These are phyloP conservation scores for Aspergillus transmontanensis DNA, from an alignment of 2,329 filamentous ascomycete genomes.

Conservation along the genomic window DNA sequence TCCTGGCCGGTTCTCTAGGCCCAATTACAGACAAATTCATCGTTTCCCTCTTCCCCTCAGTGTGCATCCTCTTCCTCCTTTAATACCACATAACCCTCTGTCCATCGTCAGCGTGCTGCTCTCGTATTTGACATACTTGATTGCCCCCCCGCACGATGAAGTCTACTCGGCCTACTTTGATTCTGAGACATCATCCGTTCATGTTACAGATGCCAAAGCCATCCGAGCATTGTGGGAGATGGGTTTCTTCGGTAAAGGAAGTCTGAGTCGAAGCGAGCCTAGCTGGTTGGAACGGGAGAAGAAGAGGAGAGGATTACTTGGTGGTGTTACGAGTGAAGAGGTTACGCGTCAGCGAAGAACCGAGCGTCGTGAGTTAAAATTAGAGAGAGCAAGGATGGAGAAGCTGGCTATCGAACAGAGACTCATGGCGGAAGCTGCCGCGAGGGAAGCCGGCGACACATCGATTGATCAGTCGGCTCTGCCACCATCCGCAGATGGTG, in stretches of 20 bases:
- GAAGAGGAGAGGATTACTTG: conserved; percentile 66
- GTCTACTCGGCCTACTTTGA: conserved; percentile 78
- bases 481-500: conserved; percentile 18
- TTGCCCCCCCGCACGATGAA: conserved; percentile 63
- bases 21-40: conserved; percentile 76
- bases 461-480: conserved; percentile 16
- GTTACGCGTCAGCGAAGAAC: conserved; percentile 74
- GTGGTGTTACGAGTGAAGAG: conserved; percentile 76
- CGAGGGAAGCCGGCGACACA: conserved; percentile 28
- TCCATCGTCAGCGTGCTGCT: conserved; percentile 81
- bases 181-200: conserved; percentile 76
- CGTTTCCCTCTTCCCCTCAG: conserved; percentile 76
- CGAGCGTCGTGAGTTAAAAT: conserved; percentile 81
- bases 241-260: conserved; percentile 96
- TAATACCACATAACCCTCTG: conserved; percentile 90
- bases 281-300: conserved; percentile 87
- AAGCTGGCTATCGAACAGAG: conserved; percentile 79
- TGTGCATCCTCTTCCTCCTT: conserved; percentile 79
- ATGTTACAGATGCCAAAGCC: conserved; percentile 74
- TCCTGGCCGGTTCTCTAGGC: conserved; percentile 36
- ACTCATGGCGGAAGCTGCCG: conserved; percentile 56
- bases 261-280: conserved; percentile 88
- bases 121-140: conserved; percentile 72
- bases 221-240: conserved; percentile 89
- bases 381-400: conserved; percentile 86